phyloP scores from a whole-genome alignment of 441 rosid genomes.

The Mallotus japonicus region DNA sequence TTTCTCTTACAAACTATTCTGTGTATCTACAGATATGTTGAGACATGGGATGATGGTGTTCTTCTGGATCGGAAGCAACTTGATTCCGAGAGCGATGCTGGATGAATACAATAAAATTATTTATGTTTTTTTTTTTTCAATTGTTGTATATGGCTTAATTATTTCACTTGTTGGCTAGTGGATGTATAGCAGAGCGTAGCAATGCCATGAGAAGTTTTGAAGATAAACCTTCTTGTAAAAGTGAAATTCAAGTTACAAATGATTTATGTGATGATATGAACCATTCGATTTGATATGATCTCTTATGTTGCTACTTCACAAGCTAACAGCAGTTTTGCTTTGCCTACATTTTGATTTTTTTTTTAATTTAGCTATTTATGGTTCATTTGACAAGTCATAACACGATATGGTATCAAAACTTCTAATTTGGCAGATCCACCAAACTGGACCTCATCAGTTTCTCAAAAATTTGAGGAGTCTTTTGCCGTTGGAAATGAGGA shows the following conservation, averaged over 20 bases:
- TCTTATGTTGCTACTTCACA: no score
- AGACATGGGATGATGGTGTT: conserved; percentile 83
- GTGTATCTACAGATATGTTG: conserved; percentile 48
- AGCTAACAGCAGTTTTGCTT: no score
- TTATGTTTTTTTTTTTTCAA: not conserved
- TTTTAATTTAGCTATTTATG: no score
- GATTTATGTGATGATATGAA: no score
- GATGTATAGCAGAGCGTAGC: not conserved
- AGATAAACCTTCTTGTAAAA: not conserved
- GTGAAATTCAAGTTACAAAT: no score
- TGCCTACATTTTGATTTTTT: no score
- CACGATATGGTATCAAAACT: no score
- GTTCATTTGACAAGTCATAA: no score
- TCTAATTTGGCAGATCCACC: no score
- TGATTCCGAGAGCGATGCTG: conserved; percentile 35
- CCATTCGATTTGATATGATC: no score
- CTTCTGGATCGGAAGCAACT: conserved; percentile 53
- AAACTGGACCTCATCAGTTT: not conserved
- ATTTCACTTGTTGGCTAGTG: not conserved
- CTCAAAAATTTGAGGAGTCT: conserved; percentile 11
- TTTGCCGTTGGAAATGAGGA: conserved; percentile 19
- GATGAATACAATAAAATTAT: not conserved
- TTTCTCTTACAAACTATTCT: not conserved
- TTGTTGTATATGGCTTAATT: not conserved
- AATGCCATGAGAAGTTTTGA: not conserved